A percentile compares a stretch with the other conserved stretches of the same genome.
Evolutionary conservation across 495 filamentous ascomycete genomes (phyloP).

Genomic region (Talaromyces adpressus): DNA sequence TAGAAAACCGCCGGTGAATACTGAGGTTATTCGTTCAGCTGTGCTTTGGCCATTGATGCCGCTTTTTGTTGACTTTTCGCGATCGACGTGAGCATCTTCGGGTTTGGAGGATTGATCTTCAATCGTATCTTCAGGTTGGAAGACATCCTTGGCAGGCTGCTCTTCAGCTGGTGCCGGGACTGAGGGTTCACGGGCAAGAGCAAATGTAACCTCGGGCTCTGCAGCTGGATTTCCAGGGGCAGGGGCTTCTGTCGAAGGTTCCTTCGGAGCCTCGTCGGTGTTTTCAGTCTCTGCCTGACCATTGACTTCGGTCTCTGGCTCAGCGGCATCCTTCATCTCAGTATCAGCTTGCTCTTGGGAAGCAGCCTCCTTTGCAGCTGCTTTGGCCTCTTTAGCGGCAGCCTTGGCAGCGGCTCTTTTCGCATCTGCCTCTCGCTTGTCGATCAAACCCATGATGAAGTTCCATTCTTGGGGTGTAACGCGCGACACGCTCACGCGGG

Average conservation of each 20-base stretch:
- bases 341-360: background rate
- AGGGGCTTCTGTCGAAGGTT: background rate
- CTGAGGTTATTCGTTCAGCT: background rate
- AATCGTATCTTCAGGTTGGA: background rate
- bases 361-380: background rate
- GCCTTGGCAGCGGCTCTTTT: background rate
- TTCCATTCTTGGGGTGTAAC: constrained; percentile 72
- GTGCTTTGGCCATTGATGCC: background rate
- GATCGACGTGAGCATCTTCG: background rate
- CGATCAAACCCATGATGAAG: constrained; percentile 57
- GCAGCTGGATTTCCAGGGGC: background rate
- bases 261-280: background rate
- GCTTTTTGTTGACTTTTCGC: background rate
- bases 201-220: background rate
- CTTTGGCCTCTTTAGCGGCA: constrained; percentile 1
- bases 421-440: constrained; percentile 23
- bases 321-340: background rate
- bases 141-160: background rate
- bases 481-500: constrained; percentile 75
- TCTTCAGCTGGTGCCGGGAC: background rate
- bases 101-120: background rate
- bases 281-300: background rate
- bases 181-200: background rate
- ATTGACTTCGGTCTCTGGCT: background rate
- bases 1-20: background rate